A percentile compares a stretch with the other conserved stretches of the same genome.
phyloP scores from a whole-genome alignment of 345 rosid species.

The Erucastrum elatum region DNA sequence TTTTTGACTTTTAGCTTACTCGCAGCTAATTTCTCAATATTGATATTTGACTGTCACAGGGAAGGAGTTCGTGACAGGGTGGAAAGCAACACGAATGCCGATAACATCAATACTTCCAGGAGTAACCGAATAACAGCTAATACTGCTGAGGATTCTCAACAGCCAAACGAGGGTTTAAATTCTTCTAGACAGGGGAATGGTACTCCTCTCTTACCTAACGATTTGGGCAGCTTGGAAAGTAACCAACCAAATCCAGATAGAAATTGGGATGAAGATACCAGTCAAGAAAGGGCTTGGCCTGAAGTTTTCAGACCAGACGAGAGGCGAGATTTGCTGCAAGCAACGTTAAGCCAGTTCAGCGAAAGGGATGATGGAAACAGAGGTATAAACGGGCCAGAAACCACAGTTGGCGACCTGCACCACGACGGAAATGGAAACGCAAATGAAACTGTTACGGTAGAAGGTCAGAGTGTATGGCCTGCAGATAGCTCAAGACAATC shows the following conservation, averaged over 20 bases:
- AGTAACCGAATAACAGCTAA: background rate
- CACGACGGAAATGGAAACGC: background rate
- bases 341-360: conserved; percentile 3
- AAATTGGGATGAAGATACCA: background rate
- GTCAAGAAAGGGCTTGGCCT: background rate
- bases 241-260: background rate
- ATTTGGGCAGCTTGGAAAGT: background rate
- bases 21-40: background rate
- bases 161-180: background rate
- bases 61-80: conserved; percentile 5
- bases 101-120: background rate
- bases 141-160: background rate
- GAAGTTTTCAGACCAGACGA: background rate
- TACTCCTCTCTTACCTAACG: background rate
- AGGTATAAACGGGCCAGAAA: background rate
- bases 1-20: background rate
- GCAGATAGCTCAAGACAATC: conserved; percentile 9
- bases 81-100: conserved; percentile 2
- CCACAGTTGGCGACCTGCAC: background rate
- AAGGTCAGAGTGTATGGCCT: conserved; percentile 7
- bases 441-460: background rate
- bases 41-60: background rate
- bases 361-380: background rate
- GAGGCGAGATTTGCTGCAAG: background rate
- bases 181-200: background rate